These are phyloP conservation scores for Pythium aristosporum DNA, from an alignment of 352 stramenopile species.

Conservation along the genomic window DNA sequence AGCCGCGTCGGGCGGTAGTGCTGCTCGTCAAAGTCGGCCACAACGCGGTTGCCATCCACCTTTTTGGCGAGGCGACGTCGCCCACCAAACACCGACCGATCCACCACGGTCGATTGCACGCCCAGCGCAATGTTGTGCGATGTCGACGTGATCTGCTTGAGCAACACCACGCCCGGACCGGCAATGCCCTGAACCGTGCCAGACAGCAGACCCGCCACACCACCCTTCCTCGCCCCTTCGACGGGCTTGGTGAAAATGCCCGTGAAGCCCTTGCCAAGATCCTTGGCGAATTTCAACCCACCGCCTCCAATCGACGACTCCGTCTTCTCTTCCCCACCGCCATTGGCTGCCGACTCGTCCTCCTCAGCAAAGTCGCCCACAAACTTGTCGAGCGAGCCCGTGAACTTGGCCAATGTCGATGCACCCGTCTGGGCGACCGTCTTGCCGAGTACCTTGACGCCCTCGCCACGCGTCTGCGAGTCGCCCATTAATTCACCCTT, in stretches of 20 bases:
- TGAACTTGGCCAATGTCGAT: conserved; percentile 81
- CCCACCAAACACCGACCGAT: conserved; percentile 75
- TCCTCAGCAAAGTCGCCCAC: conserved; percentile 78
- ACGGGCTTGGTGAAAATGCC: conserved; percentile 88
- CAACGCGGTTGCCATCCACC: conserved; percentile 61
- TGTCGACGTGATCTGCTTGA: conserved; percentile 84
- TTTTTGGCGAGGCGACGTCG: conserved; percentile 69
- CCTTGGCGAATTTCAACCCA: conserved; percentile 79
- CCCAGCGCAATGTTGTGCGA: conserved; percentile 75
- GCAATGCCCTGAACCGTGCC: conserved; percentile 79
- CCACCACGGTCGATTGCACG: conserved; percentile 78
- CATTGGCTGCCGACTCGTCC: conserved; percentile 23
- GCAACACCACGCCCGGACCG: conserved; percentile 74
- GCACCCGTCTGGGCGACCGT: conserved; percentile 79
- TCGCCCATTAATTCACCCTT: conserved; percentile 82
- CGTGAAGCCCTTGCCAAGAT: conserved; percentile 80
- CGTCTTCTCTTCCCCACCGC: conserved; percentile 24
- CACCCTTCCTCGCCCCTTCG: conserved; percentile 75
- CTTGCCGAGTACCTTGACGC: conserved; percentile 85
- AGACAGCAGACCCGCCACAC: conserved; percentile 73
- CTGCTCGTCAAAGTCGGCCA: conserved; percentile 60
- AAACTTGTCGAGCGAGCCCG: conserved; percentile 83
- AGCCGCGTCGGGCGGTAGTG: conserved; percentile 64
- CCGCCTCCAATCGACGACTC: conserved; percentile 38
- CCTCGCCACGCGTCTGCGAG: conserved; percentile 79